Conservation (phyloP, 2,329 filamentous ascomycete genomes). For the Neocucurbitaria cava region DNA sequence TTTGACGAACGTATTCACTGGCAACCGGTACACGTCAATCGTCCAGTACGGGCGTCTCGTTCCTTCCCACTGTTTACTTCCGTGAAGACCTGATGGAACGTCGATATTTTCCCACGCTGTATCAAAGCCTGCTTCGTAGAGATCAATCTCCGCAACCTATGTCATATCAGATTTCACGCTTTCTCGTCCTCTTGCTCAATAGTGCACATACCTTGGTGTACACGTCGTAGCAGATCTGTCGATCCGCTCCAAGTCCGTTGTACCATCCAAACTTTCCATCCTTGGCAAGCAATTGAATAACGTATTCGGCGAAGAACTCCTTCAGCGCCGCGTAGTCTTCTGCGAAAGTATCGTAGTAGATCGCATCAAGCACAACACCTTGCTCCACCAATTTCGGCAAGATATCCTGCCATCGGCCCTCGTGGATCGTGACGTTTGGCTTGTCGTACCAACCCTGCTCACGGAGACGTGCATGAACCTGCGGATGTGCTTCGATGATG, state of each 20-base stretch:
- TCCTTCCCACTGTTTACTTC: constrained; percentile 45
- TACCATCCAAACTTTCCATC: constrained; percentile 49
- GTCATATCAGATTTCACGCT: constrained; percentile 5
- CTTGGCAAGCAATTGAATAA: constrained; percentile 41
- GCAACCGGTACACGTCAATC: constrained; percentile 45
- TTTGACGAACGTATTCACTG: constrained; percentile 46
- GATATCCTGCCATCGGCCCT: constrained; percentile 82
- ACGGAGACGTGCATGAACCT: constrained; percentile 73
- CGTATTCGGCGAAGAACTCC: constrained; percentile 48
- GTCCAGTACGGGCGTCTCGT: constrained; percentile 48
- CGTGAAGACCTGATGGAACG: constrained; percentile 41
- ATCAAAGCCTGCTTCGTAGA: constrained; percentile 46
- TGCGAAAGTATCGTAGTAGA: constrained; percentile 50
- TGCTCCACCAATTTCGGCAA: constrained; percentile 71
- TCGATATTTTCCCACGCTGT: constrained; percentile 47
- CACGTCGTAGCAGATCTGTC: constrained; percentile 50
- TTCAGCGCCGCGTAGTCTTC: constrained; percentile 48
- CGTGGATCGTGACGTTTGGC: constrained; percentile 66
- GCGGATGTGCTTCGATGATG: constrained; percentile 84
- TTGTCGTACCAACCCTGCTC: constrained; percentile 72
- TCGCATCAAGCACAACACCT: constrained; percentile 78
- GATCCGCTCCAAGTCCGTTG: constrained; percentile 47
- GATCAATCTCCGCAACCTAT: constrained; percentile 46
- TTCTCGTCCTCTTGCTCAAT: neutral
- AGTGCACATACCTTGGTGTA: constrained; percentile 45